Evolutionary conservation across 2,329 filamentous ascomycete genomes (phyloP), one percentile per base, ranked within the genome.

Genomic region (Aspergillus cejpii): DNA sequence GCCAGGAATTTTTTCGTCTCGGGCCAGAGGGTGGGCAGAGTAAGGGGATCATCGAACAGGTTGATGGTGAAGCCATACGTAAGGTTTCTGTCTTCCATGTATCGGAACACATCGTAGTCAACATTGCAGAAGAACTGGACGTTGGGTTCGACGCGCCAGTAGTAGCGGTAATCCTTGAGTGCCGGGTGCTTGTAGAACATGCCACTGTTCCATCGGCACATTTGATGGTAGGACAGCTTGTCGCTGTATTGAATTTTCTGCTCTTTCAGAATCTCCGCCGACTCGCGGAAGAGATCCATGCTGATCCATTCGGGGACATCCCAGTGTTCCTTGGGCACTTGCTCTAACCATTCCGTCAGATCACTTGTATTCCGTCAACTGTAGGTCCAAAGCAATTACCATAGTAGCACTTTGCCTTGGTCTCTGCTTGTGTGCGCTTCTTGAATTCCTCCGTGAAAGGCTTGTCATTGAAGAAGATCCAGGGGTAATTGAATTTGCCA

Each of bases 101-200:
- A 98, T 52, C 86, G 84, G 77, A 98, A 98, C 41, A 98, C 85
- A 63, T 98, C 92, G 70, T 98, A 98, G 71, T 98, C 92, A 50
- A 98, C 77, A 59, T 97, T 87, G 75, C 92, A 98, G 78, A 96
- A 98, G 77, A 97, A 98, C 70, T 96, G 89, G 34, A 98, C 92
- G 55, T 97, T 95, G 41, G 92, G 92, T 67, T 98, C 92, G 38
- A 98, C 92, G 47, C 92, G 87, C 92, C 92, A 98, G 76, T 98
- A 98, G 75, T 87, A 98, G 56, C 88, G 86, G 52, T 79, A 81
- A 58, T 92, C 70, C 53, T 81, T 75, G 45, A 98, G 79, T 0
- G 89, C 90, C 0, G 89, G 88, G 68, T 98, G 92, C 63, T 92
- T 89, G 75, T 95, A 96, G 76, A 98, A 98, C 68, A 97, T 77